These are phyloP conservation scores for Trichomonascus vanleenenianus DNA, from an alignment of 805 yeast species.

Conservation along the genomic window DNA sequence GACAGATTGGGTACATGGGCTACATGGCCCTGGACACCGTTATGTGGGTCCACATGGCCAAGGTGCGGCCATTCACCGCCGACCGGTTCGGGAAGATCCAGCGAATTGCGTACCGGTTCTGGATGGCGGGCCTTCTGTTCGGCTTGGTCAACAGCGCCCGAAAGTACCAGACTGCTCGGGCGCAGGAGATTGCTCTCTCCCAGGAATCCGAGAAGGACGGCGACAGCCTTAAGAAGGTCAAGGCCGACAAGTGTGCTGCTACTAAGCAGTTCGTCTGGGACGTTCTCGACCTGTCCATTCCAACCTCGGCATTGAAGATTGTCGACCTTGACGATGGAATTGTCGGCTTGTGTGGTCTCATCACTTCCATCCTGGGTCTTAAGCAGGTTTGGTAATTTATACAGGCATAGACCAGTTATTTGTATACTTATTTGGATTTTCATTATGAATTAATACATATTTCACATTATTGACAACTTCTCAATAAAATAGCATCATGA, in stretches of 20 bases:
- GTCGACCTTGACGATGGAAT: constrained; percentile 66
- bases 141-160: constrained; percentile 55
- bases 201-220: constrained; percentile 35
- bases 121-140: constrained; percentile 66
- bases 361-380: constrained; percentile 73
- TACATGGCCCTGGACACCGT: constrained; percentile 31
- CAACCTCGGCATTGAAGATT: constrained; percentile 56
- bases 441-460: too few relatives aligned
- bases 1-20: constrained; percentile 29
- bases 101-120: constrained; percentile 57
- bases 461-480: too few relatives aligned
- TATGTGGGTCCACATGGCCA: constrained; percentile 24
- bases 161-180: constrained; percentile 39
- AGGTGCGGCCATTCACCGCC: constrained; percentile 29
- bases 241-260: constrained; percentile 40
- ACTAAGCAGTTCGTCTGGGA: constrained; percentile 69
- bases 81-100: constrained; percentile 24
- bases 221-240: constrained; percentile 32
- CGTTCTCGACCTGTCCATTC: constrained; percentile 64
- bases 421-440: too few relatives aligned
- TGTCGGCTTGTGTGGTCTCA: constrained; percentile 75
- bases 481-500: too few relatives aligned
- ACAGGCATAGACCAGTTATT: too few relatives aligned
- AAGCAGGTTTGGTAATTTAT: constrained; percentile 53
- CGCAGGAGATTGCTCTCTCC: constrained; percentile 30